Percentiles rank a stretch among this genome's conserved stretches.
Evolutionary conservation across 2,329 filamentous ascomycete species (phyloP).

Genomic region (Monosporascus cannonballus): DNA sequence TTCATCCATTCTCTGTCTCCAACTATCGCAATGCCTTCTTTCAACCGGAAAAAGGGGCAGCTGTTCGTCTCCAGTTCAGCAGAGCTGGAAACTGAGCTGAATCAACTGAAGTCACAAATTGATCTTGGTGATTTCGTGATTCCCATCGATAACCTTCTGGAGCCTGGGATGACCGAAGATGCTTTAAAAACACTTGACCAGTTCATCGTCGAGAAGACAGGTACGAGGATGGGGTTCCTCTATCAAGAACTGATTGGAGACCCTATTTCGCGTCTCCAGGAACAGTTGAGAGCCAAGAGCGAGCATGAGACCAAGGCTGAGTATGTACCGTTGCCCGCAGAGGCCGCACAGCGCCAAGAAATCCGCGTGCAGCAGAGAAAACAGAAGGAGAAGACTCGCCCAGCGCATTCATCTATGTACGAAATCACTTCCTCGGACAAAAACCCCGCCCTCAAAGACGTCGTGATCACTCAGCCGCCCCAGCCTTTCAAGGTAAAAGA

Average conservation of each 20-base stretch:
- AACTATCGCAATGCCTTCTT: constrained; percentile 28
- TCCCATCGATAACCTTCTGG: constrained; percentile 35
- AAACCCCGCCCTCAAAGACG: background rate
- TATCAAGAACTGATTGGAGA: constrained; percentile 38
- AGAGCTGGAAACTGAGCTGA: constrained; percentile 32
- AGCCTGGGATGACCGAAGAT: constrained; percentile 30
- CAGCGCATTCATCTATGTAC: constrained; percentile 27
- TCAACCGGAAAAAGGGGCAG: constrained; percentile 33
- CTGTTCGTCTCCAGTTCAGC: constrained; percentile 27
- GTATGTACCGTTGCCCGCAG: constrained; percentile 11
- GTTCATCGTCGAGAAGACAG: constrained; percentile 31
- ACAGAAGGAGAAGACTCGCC: constrained; percentile 40
- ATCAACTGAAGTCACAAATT: constrained; percentile 29
- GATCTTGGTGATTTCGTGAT: constrained; percentile 33
- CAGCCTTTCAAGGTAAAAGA: constrained; percentile 30
- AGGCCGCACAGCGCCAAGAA: constrained; percentile 13
- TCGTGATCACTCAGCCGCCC: background rate
- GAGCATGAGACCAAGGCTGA: constrained; percentile 8
- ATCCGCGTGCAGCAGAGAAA: constrained; percentile 27
- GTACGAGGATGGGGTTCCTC: constrained; percentile 34
- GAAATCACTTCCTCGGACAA: constrained; percentile 16
- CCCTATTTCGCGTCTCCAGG: constrained; percentile 27
- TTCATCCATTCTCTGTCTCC: constrained; percentile 35
- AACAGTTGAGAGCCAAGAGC: constrained; percentile 15
- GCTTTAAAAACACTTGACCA: constrained; percentile 31